Evolutionary conservation across 805 yeast species (phyloP).

Genomic region (Wickerhamomyces subpelliculosus): DNA sequence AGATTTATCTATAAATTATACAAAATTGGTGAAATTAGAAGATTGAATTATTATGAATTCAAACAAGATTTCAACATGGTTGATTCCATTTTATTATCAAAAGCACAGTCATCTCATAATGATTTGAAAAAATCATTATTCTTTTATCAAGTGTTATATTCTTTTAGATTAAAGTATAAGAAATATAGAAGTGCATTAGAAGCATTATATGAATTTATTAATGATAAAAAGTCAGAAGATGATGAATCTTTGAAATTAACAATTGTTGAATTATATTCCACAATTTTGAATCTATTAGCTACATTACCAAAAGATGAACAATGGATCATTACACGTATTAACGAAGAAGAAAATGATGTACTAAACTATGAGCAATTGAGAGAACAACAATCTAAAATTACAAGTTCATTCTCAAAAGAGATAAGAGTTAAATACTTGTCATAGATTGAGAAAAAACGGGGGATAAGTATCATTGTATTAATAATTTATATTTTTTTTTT

Average conservation of each 20-base stretch:
- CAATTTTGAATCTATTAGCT: slow-evolving; percentile 33
- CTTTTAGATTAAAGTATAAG: slow-evolving; percentile 43
- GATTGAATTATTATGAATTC: slow-evolving; percentile 36
- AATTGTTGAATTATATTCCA: slow-evolving; percentile 29
- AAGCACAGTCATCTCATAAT: slow-evolving; percentile 18
- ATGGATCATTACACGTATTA: not conserved
- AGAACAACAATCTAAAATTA: not conserved
- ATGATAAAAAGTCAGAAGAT: slow-evolving; percentile 9
- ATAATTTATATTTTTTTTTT: no score
- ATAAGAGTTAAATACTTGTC: not conserved
- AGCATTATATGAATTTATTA: slow-evolving; percentile 34
- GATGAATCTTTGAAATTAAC: slow-evolving; percentile 8
- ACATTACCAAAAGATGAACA: slow-evolving; percentile 1
- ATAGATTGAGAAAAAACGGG: not conserved
- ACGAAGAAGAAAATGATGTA: not conserved
- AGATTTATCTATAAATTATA: slow-evolving; percentile 33
- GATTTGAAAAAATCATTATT: slow-evolving; percentile 29
- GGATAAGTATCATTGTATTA: not conserved
- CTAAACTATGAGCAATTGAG: not conserved
- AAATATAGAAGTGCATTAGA: slow-evolving; percentile 44
- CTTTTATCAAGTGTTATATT: slow-evolving; percentile 42
- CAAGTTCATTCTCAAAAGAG: not conserved
- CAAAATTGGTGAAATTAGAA: slow-evolving; percentile 31
- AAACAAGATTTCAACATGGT: slow-evolving; percentile 35
- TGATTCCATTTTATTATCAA: slow-evolving; percentile 31